Conservation (phyloP, 2,329 filamentous ascomycete species). For the Sarocladium kiliense region DNA sequence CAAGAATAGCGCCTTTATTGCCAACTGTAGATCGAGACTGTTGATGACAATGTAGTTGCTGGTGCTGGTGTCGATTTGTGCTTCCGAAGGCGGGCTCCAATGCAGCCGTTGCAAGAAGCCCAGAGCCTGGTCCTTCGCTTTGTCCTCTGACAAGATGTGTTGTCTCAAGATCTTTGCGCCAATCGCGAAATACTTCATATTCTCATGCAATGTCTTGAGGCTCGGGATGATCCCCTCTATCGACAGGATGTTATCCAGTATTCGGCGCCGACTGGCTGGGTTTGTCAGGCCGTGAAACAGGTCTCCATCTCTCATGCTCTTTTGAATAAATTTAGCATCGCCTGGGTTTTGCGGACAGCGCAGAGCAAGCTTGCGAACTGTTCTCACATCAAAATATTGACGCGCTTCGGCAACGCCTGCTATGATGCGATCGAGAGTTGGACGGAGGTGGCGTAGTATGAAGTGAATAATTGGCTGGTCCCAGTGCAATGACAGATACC, state of each 20-base stretch:
- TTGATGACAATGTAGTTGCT: neutral
- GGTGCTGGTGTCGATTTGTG: neutral
- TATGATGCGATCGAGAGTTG: neutral
- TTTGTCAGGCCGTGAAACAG: neutral
- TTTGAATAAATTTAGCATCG: neutral
- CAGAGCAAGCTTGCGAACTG: neutral
- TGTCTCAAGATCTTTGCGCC: neutral
- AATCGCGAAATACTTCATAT: neutral
- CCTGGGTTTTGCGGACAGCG: neutral
- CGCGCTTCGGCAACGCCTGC: neutral
- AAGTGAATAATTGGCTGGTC: neutral
- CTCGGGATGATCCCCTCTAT: neutral
- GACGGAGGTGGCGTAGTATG: neutral
- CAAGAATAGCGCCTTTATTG: neutral
- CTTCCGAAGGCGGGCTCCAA: neutral
- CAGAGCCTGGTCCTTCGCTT: neutral
- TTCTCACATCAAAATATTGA: neutral
- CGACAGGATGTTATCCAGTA: neutral
- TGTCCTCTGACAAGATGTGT: neutral
- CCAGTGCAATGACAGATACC: neutral
- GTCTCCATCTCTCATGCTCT: neutral
- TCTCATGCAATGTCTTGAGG: neutral
- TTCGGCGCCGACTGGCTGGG: neutral
- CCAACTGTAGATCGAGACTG: neutral
- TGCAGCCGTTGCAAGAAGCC: neutral